phyloP scores from a whole-genome alignment of 768 basidiomycete species.

The Myochromella boudieri region DNA sequence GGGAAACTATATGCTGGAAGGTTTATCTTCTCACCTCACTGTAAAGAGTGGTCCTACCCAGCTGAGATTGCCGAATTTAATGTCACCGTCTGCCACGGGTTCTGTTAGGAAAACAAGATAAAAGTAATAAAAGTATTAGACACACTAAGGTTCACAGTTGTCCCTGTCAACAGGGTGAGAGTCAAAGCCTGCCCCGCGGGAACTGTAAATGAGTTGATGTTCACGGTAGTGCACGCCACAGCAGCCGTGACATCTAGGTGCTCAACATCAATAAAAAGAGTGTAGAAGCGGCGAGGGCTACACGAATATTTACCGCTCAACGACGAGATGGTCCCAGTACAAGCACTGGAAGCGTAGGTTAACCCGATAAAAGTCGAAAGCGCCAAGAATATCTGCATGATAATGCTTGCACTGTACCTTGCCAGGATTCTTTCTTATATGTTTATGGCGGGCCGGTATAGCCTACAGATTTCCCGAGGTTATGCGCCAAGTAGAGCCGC shows the following conservation, averaged over 20 bases:
- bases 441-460: conserved; percentile 11
- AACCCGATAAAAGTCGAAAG: conserved; percentile 13
- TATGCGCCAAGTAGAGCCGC: background rate
- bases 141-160: conserved; percentile 61
- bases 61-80: conserved; percentile 49
- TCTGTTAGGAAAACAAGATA: background rate
- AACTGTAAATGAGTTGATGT: conserved; percentile 56
- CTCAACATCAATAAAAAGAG: background rate
- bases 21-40: conserved; percentile 35
- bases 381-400: conserved; percentile 12
- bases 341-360: conserved; percentile 24
- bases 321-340: conserved; percentile 56
- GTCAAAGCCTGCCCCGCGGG: conserved; percentile 51
- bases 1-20: background rate
- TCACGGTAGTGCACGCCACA: conserved; percentile 55
- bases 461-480: conserved; percentile 1
- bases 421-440: conserved; percentile 11
- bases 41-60: conserved; percentile 59
- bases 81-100: conserved; percentile 48
- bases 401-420: background rate
- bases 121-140: background rate
- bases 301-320: conserved; percentile 33
- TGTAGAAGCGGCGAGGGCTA: conserved; percentile 2
- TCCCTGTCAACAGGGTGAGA: conserved; percentile 43
- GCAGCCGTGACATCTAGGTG: conserved; percentile 46